Base-by-base conservation (phyloP, 768 basidiomycete species). In the Panellus pusillus region DNA sequence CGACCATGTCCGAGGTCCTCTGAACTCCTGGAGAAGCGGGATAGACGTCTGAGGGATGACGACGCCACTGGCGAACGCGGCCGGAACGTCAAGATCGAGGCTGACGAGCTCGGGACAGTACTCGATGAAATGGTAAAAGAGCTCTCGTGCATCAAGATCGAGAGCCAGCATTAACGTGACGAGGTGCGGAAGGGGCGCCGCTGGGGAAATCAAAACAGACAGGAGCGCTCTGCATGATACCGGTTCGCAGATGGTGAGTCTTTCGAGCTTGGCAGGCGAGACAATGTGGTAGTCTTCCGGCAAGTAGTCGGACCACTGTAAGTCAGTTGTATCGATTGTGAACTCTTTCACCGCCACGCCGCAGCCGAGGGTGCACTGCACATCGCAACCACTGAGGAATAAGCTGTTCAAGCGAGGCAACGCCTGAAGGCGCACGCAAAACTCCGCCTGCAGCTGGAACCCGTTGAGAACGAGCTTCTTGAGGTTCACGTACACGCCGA, bases 81-180 rank as follows among this genome's bases (percentile, higher is more conserved):
- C 9, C 6, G 54, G 54, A 35, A 38, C 44, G 6, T 46, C 27
- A 20, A 55, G 6, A 3, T 41, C 19, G 38, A 55, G 38, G 49
- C n/a, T 20, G 41, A 24, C 17, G n/a, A 55, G 44, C 27, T 19
- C 38, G 2, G 54, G 54, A 31, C 49, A 55, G 11, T 31, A 47
- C 12, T 50, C 54, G 11, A 55, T 44, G 39, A 55, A 55, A 11
- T 20, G 20, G 44, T 45, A 55, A 24, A 55, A 55, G 0, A 47
- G 9, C 18, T 55, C 54, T 32, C 41, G 31, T 37, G n/a, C 38
- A 2, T 42, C 54, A n/a, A 28, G 2, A 7, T 8, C 24, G n/a
- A 55, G 13, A n/a, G 6, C 8, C 29, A 55, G 12, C 13, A 31
- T 41, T 19, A 50, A 27, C 9, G 11, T 6, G 15, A 36, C 31